phyloP scores from a whole-genome alignment of 2,329 filamentous ascomycete species.

The Sporothrix luriei region DNA sequence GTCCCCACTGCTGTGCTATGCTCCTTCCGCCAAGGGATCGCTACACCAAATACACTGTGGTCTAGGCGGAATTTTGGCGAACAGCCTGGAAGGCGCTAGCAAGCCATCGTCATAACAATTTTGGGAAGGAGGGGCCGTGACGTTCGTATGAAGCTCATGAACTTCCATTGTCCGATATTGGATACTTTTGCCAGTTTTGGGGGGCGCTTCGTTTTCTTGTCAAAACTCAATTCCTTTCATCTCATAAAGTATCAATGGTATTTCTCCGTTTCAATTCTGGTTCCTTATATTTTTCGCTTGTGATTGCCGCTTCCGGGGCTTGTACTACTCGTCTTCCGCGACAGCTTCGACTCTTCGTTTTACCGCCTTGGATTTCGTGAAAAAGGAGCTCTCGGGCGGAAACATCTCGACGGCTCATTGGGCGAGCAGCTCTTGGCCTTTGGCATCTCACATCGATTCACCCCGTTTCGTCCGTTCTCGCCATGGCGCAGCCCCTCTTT shows the following conservation, averaged over 20 bases:
- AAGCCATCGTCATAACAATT: slow-evolving; percentile 16
- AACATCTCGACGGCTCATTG: no score
- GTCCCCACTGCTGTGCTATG: no score
- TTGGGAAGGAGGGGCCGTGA: slow-evolving; percentile 6
- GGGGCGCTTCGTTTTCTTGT: not conserved
- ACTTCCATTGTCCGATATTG: not conserved
- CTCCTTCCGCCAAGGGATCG: no score
- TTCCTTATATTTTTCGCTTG: not conserved
- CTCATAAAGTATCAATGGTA: not conserved
- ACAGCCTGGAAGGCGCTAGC: slow-evolving; percentile 32
- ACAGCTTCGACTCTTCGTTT: not conserved
- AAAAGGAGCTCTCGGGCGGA: not conserved
- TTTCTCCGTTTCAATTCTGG: not conserved
- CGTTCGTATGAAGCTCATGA: not conserved
- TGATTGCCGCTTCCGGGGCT: not conserved
- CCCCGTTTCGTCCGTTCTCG: not conserved
- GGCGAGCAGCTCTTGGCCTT: not conserved
- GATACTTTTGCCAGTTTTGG: not conserved
- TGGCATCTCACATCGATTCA: not conserved
- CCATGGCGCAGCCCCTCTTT: slow-evolving; percentile 55
- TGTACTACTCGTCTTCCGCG: slow-evolving; percentile 8
- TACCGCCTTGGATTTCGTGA: not conserved
- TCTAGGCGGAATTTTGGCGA: slow-evolving; percentile 23
- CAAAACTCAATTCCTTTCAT: not conserved
- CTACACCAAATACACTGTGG: not conserved